A percentile compares a stretch with the other conserved stretches of the same genome.
phyloP scores from a whole-genome alignment of 768 basidiomycete species.

The Piloderma croceum region DNA sequence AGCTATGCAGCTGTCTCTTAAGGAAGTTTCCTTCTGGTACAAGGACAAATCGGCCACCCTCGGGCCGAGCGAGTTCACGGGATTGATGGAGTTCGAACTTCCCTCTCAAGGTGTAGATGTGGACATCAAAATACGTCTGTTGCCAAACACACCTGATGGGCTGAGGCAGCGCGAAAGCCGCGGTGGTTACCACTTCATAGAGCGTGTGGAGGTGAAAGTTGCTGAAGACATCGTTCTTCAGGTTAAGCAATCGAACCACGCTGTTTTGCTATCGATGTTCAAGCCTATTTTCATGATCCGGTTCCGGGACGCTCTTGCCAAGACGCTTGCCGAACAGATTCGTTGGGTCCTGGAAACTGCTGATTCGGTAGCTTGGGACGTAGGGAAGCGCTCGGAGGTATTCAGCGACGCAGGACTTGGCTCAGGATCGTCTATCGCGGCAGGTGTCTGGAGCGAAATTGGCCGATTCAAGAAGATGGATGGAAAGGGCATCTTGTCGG shows the following conservation, averaged over 20 bases:
- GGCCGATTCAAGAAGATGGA: conserved; percentile 46
- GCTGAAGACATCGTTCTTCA: conserved; percentile 50
- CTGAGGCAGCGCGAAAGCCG: conserved; percentile 38
- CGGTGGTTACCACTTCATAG: conserved; percentile 54
- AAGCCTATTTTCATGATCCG: conserved; percentile 53
- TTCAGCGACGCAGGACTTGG: conserved; percentile 60
- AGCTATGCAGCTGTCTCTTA: conserved; percentile 56
- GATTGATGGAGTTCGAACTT: conserved; percentile 55
- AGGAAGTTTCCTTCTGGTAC: conserved; percentile 72
- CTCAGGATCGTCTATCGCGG: conserved; percentile 42
- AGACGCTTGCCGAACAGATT: conserved; percentile 51
- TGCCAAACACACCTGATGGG: conserved; percentile 40
- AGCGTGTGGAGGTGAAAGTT: conserved; percentile 48
- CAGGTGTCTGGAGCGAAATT: conserved; percentile 65
- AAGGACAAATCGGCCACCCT: conserved; percentile 52
- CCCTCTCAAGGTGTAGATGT: conserved; percentile 65
- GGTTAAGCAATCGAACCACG: conserved; percentile 59
- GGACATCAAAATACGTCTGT: conserved; percentile 59
- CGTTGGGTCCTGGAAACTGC: conserved; percentile 43
- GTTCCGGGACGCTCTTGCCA: conserved; percentile 56
- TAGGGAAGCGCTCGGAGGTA: conserved; percentile 51
- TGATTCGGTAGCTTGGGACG: conserved; percentile 57
- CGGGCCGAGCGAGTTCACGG: conserved; percentile 53
- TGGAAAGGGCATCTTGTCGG: conserved; percentile 31
- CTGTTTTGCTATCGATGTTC: conserved; percentile 55